phyloP scores from a whole-genome alignment of 305 asterid species.

The Nicotiana rustica region DNA sequence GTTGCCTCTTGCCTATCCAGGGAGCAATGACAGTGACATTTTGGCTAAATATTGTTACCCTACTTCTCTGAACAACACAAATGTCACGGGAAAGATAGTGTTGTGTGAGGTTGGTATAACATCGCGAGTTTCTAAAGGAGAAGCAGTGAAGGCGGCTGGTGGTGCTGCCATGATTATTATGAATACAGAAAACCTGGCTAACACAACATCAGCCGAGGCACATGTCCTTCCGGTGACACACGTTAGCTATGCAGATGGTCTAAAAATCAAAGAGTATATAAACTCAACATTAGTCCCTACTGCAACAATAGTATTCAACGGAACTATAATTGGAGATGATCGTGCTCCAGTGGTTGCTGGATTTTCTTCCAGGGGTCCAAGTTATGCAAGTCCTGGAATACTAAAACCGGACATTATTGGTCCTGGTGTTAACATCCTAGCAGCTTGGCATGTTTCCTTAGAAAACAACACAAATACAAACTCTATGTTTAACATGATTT shows the following conservation, averaged over 20 bases:
- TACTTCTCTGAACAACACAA: neutral
- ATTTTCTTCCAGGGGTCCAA: conserved; percentile 40
- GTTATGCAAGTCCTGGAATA: conserved; percentile 34
- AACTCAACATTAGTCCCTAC: conserved; percentile 38
- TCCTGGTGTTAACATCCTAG: conserved; percentile 44
- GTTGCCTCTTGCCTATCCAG: conserved; percentile 41
- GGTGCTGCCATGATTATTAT: conserved; percentile 48
- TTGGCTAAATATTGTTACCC: conserved; percentile 13
- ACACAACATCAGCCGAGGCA: conserved; percentile 15
- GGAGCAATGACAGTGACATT: conserved; percentile 28
- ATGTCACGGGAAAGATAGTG: conserved; percentile 36
- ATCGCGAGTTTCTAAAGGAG: neutral
- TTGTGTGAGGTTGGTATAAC: conserved; percentile 12
- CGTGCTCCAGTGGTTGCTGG: conserved; percentile 41
- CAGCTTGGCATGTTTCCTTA: conserved; percentile 36
- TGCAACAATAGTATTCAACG: conserved; percentile 39
- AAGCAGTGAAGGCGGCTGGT: conserved; percentile 36
- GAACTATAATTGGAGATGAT: conserved; percentile 34
- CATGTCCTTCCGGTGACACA: conserved; percentile 40
- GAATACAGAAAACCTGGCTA: neutral
- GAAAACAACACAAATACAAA: conserved; percentile 24
- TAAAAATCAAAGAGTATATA: conserved; percentile 30
- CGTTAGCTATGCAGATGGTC: conserved; percentile 39
- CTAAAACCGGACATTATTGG: conserved; percentile 41
- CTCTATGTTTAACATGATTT: conserved; percentile 27